Evolutionary conservation across 2,329 filamentous ascomycete species (phyloP).

Genomic region (Phyllosticta citrichinensis): DNA sequence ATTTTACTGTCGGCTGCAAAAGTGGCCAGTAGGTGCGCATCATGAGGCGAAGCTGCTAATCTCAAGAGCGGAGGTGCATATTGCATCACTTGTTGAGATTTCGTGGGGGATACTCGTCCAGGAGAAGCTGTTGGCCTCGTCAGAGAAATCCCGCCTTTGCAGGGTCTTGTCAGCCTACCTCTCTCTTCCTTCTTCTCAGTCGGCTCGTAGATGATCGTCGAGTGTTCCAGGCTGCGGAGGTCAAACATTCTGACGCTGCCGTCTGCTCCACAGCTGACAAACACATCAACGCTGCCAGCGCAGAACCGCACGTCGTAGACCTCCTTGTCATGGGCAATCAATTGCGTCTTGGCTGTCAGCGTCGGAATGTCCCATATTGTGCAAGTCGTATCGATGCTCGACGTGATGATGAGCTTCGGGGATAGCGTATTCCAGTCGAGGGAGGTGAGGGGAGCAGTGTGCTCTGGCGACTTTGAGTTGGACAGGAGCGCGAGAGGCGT

Average conservation of each 20-base stretch:
- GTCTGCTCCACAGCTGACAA: constrained; percentile 94
- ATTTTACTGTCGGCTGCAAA: constrained; percentile 89
- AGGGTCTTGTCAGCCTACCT: constrained; percentile 21
- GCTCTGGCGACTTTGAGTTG: constrained; percentile 96
- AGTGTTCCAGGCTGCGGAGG: constrained; percentile 88
- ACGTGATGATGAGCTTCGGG: constrained; percentile 89
- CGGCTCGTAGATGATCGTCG: constrained; percentile 97
- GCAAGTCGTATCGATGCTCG: constrained; percentile 96
- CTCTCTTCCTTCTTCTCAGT: constrained; percentile 60
- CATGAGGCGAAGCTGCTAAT: constrained; percentile 85
- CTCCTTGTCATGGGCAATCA: constrained; percentile 98
- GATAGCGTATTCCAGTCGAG: constrained; percentile 98
- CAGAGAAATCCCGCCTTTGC: constrained; percentile 11
- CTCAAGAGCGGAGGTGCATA: constrained; percentile 59
- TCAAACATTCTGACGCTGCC: constrained; percentile 99
- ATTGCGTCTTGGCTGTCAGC: constrained; percentile 90
- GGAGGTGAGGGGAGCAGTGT: constrained; percentile 91
- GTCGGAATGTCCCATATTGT: constrained; percentile 99
- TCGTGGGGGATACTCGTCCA: constrained; percentile 56
- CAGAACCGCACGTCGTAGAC: constrained; percentile 98
- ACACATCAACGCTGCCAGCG: constrained; percentile 95
- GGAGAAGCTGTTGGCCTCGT: constrained; percentile 29
- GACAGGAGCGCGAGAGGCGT: constrained; percentile 87
- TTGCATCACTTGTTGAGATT: constrained; percentile 65
- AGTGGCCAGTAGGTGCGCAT: constrained; percentile 90